Evolutionary conservation across 2,329 filamentous ascomycete genomes (phyloP).

Genomic region (Geosmithia putterillii): DNA sequence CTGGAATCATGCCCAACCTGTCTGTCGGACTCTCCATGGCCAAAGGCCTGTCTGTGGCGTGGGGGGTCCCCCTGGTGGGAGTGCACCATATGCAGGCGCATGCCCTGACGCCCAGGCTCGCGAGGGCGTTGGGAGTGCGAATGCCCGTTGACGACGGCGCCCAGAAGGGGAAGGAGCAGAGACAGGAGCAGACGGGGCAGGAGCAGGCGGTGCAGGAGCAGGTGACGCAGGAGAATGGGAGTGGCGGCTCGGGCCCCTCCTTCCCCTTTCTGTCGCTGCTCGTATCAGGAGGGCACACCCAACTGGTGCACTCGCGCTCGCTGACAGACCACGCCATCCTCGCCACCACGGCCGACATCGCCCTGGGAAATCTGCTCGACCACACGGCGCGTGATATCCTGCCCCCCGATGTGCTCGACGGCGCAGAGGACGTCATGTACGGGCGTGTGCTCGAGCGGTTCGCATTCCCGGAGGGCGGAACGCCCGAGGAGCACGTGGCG

Average conservation of each 20-base stretch:
- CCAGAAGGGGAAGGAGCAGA: neutral
- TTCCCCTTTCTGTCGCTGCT: conserved; percentile 86
- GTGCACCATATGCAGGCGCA: conserved; percentile 98
- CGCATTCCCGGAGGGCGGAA: conserved; percentile 44
- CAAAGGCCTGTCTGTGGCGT: conserved; percentile 77
- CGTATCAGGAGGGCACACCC: conserved; percentile 84
- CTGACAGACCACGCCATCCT: conserved; percentile 62
- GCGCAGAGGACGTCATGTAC: conserved; percentile 59
- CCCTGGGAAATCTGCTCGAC: conserved; percentile 84
- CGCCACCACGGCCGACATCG: conserved; percentile 63
- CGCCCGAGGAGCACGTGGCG: conserved; percentile 19
- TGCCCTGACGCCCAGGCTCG: conserved; percentile 74
- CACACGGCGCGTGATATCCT: conserved; percentile 71
- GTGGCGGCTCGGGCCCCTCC: conserved; percentile 22
- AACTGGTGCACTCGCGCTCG: conserved; percentile 63
- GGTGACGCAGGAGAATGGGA: neutral
- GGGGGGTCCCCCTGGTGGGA: conserved; percentile 69
- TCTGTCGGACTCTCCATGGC: conserved; percentile 69
- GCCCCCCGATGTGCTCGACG: conserved; percentile 43
- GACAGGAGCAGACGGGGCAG: neutral
- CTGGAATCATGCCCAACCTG: conserved; percentile 75
- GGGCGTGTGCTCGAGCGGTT: conserved; percentile 68
- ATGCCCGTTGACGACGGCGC: conserved; percentile 5
- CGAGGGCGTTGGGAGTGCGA: conserved; percentile 40
- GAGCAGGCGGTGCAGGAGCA: neutral